These are phyloP conservation scores for Pyrus pyrifolia DNA, from an alignment of 306 rosid species.

Conservation along the genomic window DNA sequence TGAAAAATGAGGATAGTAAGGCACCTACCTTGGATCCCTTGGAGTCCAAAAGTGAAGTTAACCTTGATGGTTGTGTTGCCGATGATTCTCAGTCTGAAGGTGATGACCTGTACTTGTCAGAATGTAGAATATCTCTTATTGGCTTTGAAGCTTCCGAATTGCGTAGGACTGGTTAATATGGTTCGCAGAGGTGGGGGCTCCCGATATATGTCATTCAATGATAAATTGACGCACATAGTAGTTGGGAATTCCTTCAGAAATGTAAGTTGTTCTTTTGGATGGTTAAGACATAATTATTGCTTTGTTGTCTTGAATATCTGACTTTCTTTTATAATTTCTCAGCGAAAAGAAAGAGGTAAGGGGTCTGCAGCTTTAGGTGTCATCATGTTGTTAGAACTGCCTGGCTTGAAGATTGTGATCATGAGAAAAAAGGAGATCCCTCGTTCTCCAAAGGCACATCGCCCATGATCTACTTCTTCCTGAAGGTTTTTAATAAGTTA, in stretches of 20 bases:
- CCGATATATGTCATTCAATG: slow-evolving; percentile 63
- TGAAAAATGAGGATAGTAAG: slow-evolving; percentile 40
- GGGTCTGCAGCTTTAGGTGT: slow-evolving; percentile 71
- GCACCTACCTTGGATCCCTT: slow-evolving; percentile 14
- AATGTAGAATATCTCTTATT: slow-evolving; percentile 67
- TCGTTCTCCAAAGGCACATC: slow-evolving; percentile 55
- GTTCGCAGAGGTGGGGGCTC: slow-evolving; percentile 91
- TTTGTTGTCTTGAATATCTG: slow-evolving; percentile 7
- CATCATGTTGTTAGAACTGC: slow-evolving; percentile 59
- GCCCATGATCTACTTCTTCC: slow-evolving; percentile 70
- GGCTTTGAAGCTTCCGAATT: slow-evolving; percentile 82
- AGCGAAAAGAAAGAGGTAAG: slow-evolving; percentile 85
- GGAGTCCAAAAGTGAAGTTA: slow-evolving; percentile 35
- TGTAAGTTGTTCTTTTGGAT: slow-evolving; percentile 35
- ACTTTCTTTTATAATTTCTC: slow-evolving; percentile 17
- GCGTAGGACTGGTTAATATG: slow-evolving; percentile 72
- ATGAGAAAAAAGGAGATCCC: slow-evolving; percentile 56
- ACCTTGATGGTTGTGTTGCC: slow-evolving; percentile 55
- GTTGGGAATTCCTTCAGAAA: slow-evolving; percentile 74
- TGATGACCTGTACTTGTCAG: slow-evolving; percentile 76
- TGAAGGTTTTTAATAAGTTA: slow-evolving; percentile 49
- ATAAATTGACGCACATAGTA: slow-evolving; percentile 78
- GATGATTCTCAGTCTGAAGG: slow-evolving; percentile 86
- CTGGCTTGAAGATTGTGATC: slow-evolving; percentile 94
- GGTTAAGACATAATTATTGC: background rate